Base-by-base conservation (phyloP, 345 rosid species). In the Bruguiera gymnorhiza region DNA sequence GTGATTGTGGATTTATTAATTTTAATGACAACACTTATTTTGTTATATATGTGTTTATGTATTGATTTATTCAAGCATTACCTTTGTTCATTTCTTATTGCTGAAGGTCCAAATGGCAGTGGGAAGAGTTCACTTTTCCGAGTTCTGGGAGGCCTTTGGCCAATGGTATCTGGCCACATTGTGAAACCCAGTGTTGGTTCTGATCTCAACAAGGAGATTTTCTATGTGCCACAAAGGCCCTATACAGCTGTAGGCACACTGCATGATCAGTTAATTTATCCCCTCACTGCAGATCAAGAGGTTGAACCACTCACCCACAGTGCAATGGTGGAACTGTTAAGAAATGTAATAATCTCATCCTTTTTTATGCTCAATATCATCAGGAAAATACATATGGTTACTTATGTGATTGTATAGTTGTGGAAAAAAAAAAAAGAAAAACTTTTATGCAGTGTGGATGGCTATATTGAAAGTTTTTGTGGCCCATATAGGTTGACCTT, bases 111-210 rank as follows among this genome's bases (percentile, higher is more conserved):
- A 55, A 96, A 96, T 82, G 99, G 99, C 67, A 96, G 98, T 74
- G 99, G 99, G 67, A 96, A 96, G 83, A 96, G 99, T 80, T 96
- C 99, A 26, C 99, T 96, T 72, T 96, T 96, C 83, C 92, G 99
- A 64, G 99, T 96, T 78, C 80, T 96, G 63, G 98, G 99, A 75
- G 99, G 99, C 71, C 90, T 96, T 72, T 96, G 99, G 99, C 98
- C 99, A 32, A 77, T 95, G 66, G 89, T 92, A 27, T 83, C 96
- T 61, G 99, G 99, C 66, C 90, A 84, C 83, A 95, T 95, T 69
- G 90, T 89, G 58, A 95, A 95, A 82, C 99, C 99, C 16, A 96
- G 99, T 51, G 88, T 92, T 77, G 99, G 99, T 82, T 90, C 99
- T 70, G 98, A 95, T 82, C 97, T 95, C 66, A 95, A 95, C 69